phyloP scores from a whole-genome alignment of 192 early-diverging fungal species.

The Umbelopsis vinacea region DNA sequence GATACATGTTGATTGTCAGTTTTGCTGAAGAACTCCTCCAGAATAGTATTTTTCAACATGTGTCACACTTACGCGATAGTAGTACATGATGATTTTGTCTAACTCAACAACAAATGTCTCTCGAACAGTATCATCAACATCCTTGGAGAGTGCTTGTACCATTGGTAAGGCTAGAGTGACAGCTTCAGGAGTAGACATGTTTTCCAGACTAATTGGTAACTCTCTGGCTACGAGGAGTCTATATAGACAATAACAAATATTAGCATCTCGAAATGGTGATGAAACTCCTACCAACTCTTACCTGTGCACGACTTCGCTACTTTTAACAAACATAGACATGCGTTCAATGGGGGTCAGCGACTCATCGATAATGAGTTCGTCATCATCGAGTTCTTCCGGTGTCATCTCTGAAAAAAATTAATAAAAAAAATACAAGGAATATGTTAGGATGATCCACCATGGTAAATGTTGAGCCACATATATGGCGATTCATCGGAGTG shows the following conservation, averaged over 20 bases:
- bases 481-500: neutral
- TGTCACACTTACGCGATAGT: conserved; percentile 38
- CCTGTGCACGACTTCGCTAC: conserved; percentile 42
- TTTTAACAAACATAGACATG: conserved; percentile 41
- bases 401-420: conserved; percentile 10
- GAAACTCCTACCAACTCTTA: conserved; percentile 6
- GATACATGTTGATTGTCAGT: neutral
- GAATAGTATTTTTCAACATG: neutral
- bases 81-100: conserved; percentile 53
- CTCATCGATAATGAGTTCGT: conserved; percentile 35
- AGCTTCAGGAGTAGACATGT: conserved; percentile 42
- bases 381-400: conserved; percentile 40
- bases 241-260: conserved; percentile 21
- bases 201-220: conserved; percentile 38
- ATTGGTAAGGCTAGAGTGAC: conserved; percentile 44
- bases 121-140: conserved; percentile 47
- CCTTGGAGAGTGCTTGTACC: conserved; percentile 38
- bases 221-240: conserved; percentile 49
- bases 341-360: conserved; percentile 42
- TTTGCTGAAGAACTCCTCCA: too few relatives aligned
- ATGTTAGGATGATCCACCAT: neutral
- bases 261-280: neutral
- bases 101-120: conserved; percentile 49
- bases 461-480: neutral
- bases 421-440: neutral